Conservation (phyloP, 2,329 filamentous ascomycete species). For the Cladophialophora yegresii region DNA sequence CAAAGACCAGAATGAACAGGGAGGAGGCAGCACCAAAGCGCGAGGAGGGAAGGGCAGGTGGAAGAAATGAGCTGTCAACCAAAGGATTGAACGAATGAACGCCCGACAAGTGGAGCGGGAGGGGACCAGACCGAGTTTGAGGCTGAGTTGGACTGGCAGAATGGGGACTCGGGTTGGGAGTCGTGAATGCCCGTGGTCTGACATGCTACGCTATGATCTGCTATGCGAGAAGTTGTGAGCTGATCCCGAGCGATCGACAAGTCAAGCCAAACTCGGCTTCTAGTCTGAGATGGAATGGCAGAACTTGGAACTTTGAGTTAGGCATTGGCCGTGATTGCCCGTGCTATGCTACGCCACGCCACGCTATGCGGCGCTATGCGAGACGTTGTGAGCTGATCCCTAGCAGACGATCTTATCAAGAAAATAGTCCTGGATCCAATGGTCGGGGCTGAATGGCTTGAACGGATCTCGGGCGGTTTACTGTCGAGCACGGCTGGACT, state of each 20-base stretch:
- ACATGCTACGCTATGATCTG: not conserved
- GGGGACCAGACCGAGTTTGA: too few relatives aligned
- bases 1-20: slow-evolving; percentile 30
- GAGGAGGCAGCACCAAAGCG: slow-evolving; percentile 4
- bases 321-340: not conserved
- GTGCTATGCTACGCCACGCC: not conserved
- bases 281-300: too few relatives aligned
- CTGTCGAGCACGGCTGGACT: too few relatives aligned
- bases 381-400: too few relatives aligned
- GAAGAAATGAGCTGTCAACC: slow-evolving; percentile 10
- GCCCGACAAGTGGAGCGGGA: not conserved
- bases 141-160: not conserved
- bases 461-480: too few relatives aligned
- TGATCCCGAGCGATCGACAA: too few relatives aligned
- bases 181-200: not conserved
- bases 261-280: too few relatives aligned
- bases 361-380: not conserved
- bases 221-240: not conserved
- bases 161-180: not conserved
- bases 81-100: too few relatives aligned
- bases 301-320: too few relatives aligned
- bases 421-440: too few relatives aligned
- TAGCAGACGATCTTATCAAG: too few relatives aligned
- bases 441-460: too few relatives aligned
- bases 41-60: not conserved